Evolutionary conservation across 1,139 yeast genomes (phyloP), one percentile per base, ranked within the genome.

Genomic region (Hansenula lynferdii): DNA sequence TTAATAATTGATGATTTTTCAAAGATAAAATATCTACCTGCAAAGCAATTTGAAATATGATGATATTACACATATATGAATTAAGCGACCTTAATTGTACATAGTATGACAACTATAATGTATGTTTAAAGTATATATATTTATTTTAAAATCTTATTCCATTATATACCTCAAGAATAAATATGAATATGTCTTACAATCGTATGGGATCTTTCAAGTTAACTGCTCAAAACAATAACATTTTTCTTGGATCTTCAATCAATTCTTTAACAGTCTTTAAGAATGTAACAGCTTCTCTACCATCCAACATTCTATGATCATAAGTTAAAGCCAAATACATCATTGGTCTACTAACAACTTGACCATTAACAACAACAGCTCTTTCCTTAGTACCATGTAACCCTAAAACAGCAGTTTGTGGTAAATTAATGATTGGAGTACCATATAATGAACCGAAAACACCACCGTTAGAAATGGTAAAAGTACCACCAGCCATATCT

Each of bases 401-500:
- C 56, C 99, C 99, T 55, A 92, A 77, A 33, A 92, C 98, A 35
- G 97, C 97, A 43, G 96, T 86, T 73, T 92, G 99, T 41, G 98
- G 98, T 79, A 86, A 72, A 77, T 92, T 92, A 65, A 92, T 92
- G 68, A 92, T 92, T 61, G 99, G 99, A 40, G 99, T 92, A 64
- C 98, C 98, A 67, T 85, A 87, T 54, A 92, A 74, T 26, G 98
- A 92, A 48, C 99, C 99, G 58, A 92, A 92, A 44, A 92, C 97
- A 66, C 99, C 99, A 64, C 99, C 99, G 71, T 92, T 92, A 44
- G 98, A 92, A 59, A 92, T 92, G 60, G 99, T 92, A 74, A 92
- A 90, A 46, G 97, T 90, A 66, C 99, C 99, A 65, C 99, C 98
- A 46, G 97, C 80, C 98, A 94, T 92, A 67, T 92, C 99, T 73